A percentile compares a stretch with the other conserved stretches of the same genome.
phyloP scores from a whole-genome alignment of 768 basidiomycete genomes.

The Suillus decipiens region DNA sequence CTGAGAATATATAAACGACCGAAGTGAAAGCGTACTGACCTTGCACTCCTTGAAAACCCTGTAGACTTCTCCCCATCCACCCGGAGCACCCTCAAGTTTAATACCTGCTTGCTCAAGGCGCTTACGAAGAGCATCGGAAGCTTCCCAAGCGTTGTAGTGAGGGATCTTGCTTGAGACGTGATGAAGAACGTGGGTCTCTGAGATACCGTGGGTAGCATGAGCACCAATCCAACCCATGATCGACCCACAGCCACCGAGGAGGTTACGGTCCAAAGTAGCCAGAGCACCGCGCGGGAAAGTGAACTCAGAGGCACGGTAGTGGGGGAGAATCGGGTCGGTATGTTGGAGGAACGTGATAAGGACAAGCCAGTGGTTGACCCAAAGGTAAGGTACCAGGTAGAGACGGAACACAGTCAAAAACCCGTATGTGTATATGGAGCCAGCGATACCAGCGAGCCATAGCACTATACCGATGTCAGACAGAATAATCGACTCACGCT shows the following conservation, averaged over 20 bases:
- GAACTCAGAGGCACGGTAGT: constrained; percentile 88
- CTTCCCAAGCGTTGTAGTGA: constrained; percentile 96
- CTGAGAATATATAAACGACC: background rate
- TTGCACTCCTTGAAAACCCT: constrained; percentile 81
- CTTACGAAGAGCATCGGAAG: constrained; percentile 79
- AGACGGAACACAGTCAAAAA: constrained; percentile 73
- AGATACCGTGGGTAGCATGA: constrained; percentile 87
- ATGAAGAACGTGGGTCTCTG: constrained; percentile 91
- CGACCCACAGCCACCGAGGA: constrained; percentile 76
- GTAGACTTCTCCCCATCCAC: constrained; percentile 79
- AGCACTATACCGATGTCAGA: constrained; percentile 83
- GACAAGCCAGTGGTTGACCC: constrained; percentile 95
- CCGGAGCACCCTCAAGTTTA: constrained; percentile 67
- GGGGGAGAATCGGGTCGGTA: constrained; percentile 92
- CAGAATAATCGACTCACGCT: constrained; percentile 70
- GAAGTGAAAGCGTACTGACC: constrained; percentile 32
- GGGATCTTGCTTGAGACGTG: constrained; percentile 96
- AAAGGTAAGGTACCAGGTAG: constrained; percentile 90
- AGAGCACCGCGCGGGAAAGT: constrained; percentile 94
- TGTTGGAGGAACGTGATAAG: constrained; percentile 98
- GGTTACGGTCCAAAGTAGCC: constrained; percentile 82
- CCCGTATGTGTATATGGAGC: constrained; percentile 60
- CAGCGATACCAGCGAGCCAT: constrained; percentile 63
- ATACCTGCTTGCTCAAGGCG: constrained; percentile 62
- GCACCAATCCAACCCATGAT: constrained; percentile 87